These are phyloP conservation scores for Herpetomonas tarakana DNA, from an alignment of 208 protist genomes.

Conservation along the genomic window DNA sequence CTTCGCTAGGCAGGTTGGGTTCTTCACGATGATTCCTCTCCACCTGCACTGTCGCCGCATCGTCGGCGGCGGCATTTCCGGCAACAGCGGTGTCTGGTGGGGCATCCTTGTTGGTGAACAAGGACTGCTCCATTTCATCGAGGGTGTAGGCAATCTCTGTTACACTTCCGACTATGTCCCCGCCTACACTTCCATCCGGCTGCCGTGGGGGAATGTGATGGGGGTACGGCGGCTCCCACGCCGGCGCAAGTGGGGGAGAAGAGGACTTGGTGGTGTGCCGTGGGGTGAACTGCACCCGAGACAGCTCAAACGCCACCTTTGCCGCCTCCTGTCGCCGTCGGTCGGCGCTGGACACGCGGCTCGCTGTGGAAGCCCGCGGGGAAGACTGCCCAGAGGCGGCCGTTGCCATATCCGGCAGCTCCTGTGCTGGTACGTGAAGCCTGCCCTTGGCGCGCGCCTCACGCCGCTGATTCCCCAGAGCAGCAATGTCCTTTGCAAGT, in stretches of 20 bases:
- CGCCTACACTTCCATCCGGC: neutral
- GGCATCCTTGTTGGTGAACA: conserved; percentile 26
- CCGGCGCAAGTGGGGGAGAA: neutral
- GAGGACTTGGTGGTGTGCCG: neutral
- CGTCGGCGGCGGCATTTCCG: too few species aligned
- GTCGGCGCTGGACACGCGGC: too few species aligned
- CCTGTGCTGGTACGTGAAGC: conserved; percentile 6
- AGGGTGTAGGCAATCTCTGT: conserved; percentile 67
- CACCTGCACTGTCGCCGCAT: too few species aligned
- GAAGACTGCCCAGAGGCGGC: neutral
- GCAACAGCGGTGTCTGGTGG: too few species aligned
- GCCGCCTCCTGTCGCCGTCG: neutral
- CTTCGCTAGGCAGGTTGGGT: too few species aligned
- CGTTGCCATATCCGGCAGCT: neutral
- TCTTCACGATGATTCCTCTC: too few species aligned
- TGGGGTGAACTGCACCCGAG: neutral
- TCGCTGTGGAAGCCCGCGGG: neutral
- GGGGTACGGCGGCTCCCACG: neutral
- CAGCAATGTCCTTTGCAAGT: conserved; percentile 33
- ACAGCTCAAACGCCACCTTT: neutral
- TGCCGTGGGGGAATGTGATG: neutral
- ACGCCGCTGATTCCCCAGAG: conserved; percentile 10
- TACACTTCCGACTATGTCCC: neutral
- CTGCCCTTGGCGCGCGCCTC: conserved; percentile 3
- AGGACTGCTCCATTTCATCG: conserved; percentile 69